Base-by-base conservation (phyloP, 805 yeast genomes). In the Metschnikowia borealis region DNA sequence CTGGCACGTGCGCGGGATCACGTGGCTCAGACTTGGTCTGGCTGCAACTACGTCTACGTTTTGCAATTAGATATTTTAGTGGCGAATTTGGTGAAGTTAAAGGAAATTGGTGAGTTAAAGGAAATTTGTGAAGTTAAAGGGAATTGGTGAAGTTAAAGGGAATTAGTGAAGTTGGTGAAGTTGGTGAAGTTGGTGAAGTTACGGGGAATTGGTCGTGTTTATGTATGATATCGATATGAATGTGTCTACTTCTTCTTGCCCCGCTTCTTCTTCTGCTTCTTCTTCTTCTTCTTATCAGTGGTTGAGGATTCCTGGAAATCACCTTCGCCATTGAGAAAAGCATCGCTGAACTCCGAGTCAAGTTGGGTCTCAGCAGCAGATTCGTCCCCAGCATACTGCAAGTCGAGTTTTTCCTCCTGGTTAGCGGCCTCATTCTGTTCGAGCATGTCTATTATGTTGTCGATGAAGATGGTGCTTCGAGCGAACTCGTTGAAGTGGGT, bases 401-500 rank as follows among this genome's bases (percentile, higher is more conserved):
- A 40, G 20, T 48, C 54, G 7, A 34, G 44, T 17, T 41, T 52
- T 1, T 39, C 44, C 11, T 17, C 48, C 5, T 37, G 53, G 21
- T 32, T 47, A 10, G 42, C 50, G 5, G 51, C 51, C 21, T 52
- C 47, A 35, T 48, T 38, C 23, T 41, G 53, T 21, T 49, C 58
- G 38, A 48, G 45, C 32, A 29, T 43, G 15, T 42, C 65, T 59
- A 26, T 54, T 39, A 39, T 58, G 47, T 56, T 61, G 46, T 67
- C 68, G 5, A 68, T 70, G 42, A 70, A 54, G 36, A 50, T 53
- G 52, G 65, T 68, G 23, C 66, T 61, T 46, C 63, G 66, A 49
- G 70, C 62, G 31, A 70, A 54, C 13, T 63, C 62, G 40, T 70
- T 68, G 59, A 68, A 70, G 38, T 65, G 51, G 10, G 50, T 46